These are phyloP conservation scores for Cyclostephanos tholiformis DNA, from an alignment of 108 stramenopile genomes.

Conservation along the genomic window DNA sequence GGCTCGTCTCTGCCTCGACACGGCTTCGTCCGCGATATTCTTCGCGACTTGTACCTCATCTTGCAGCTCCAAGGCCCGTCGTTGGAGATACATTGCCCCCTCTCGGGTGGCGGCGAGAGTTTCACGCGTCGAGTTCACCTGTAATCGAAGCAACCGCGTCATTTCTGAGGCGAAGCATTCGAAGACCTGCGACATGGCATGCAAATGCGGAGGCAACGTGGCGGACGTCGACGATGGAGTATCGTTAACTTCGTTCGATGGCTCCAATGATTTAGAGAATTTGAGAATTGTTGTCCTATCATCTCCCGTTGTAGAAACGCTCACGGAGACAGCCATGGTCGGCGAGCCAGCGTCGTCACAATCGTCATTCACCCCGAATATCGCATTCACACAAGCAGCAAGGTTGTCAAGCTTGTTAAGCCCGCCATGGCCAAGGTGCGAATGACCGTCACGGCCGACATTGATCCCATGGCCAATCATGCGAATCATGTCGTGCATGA, in stretches of 20 bases:
- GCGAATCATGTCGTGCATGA: conserved; percentile 31
- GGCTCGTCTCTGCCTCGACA: conserved; percentile 6
- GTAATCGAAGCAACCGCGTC: conserved; percentile 20
- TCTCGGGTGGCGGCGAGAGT: conserved; percentile 30
- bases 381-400: conserved; percentile 20
- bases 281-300: conserved; percentile 21
- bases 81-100: conserved; percentile 38
- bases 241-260: conserved; percentile 10
- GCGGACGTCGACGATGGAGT: not conserved
- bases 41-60: conserved; percentile 31
- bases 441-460: conserved; percentile 6
- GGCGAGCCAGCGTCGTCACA: not conserved
- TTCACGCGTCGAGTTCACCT: conserved; percentile 23
- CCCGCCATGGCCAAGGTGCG: conserved; percentile 5
- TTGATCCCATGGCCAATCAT: conserved; percentile 32
- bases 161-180: conserved; percentile 22
- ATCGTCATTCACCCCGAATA: conserved; percentile 24
- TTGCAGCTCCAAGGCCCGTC: conserved; percentile 26
- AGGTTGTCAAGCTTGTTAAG: conserved; percentile 27
- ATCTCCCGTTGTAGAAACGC: conserved; percentile 16
- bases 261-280: conserved; percentile 5
- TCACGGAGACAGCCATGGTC: not conserved
- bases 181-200: conserved; percentile 35
- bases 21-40: conserved; percentile 16
- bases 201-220: conserved; percentile 30